Conservation (phyloP, 805 yeast species). For the Diddensiella transvaalensis region DNA sequence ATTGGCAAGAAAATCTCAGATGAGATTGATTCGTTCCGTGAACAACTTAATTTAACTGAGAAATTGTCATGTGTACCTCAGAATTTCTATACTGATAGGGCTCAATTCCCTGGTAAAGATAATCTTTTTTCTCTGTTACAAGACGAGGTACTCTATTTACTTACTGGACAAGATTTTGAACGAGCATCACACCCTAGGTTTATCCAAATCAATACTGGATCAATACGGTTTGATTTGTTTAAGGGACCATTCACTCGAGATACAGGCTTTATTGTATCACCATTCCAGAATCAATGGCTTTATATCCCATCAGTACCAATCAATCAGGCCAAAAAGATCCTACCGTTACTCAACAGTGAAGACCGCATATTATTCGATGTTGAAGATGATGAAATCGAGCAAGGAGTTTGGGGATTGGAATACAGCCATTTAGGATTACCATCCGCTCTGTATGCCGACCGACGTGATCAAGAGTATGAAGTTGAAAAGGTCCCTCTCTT, state of each 20-base stretch:
- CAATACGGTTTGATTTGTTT: slow-evolving; percentile 80
- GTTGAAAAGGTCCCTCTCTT: background rate
- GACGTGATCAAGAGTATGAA: background rate
- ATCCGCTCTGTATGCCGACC: slow-evolving; percentile 4
- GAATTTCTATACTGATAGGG: slow-evolving; percentile 63
- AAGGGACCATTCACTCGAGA: slow-evolving; percentile 81
- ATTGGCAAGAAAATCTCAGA: slow-evolving; percentile 50
- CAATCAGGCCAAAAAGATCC: slow-evolving; percentile 50
- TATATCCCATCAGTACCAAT: slow-evolving; percentile 57
- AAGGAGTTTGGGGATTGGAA: slow-evolving; percentile 14
- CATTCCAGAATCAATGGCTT: slow-evolving; percentile 79
- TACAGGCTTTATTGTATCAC: slow-evolving; percentile 77
- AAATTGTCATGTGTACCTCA: slow-evolving; percentile 63
- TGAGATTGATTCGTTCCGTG: slow-evolving; percentile 43
- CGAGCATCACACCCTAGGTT: slow-evolving; percentile 41
- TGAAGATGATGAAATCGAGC: slow-evolving; percentile 11
- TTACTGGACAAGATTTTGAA: slow-evolving; percentile 25
- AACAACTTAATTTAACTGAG: slow-evolving; percentile 49
- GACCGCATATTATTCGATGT: slow-evolving; percentile 38
- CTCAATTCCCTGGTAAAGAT: slow-evolving; percentile 55
- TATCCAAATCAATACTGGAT: slow-evolving; percentile 78
- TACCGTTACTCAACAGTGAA: slow-evolving; percentile 54
- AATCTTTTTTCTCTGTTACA: slow-evolving; percentile 61
- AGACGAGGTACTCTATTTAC: slow-evolving; percentile 48
- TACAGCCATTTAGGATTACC: slow-evolving; percentile 22